Evolutionary conservation across 78 protist genomes (phyloP).

Genomic region (Polysphondylium violaceum): DNA sequence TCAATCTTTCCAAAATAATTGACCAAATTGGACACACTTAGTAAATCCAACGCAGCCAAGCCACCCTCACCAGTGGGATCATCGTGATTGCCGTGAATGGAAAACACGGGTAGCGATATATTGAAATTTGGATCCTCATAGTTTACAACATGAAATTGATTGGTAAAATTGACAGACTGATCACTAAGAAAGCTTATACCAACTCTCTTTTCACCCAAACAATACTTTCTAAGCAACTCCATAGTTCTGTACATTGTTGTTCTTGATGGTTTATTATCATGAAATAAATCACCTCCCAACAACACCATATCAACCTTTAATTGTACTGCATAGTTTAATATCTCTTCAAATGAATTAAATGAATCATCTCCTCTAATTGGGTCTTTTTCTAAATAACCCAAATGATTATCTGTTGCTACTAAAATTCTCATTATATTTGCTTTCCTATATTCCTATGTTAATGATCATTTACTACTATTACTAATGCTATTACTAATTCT

Average conservation of each 20-base stretch:
- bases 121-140: constrained; percentile 97
- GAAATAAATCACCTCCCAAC: constrained; percentile 98
- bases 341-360: constrained; percentile 96
- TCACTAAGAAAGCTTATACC: constrained; percentile 74
- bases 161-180: constrained; percentile 54
- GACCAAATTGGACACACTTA: constrained; percentile 87
- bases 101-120: constrained; percentile 97
- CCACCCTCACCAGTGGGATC: constrained; percentile 98
- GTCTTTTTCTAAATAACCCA: constrained; percentile 95
- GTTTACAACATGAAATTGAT: constrained; percentile 86
- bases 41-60: constrained; percentile 92
- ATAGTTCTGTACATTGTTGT: constrained; percentile 81
- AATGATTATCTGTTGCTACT: constrained; percentile 97
- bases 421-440: constrained; percentile 76
- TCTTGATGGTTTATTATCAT: constrained; percentile 98
- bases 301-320: constrained; percentile 95
- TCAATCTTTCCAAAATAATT: constrained; percentile 95
- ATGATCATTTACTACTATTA: no score
- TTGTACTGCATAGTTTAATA: constrained; percentile 86
- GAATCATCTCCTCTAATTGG: constrained; percentile 96
- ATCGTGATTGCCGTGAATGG: constrained; percentile 99
- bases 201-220: constrained; percentile 90
- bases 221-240: constrained; percentile 90
- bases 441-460: no score
- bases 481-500: no score